Base-by-base conservation (phyloP, 2,329 filamentous ascomycete genomes). In the Tolypocladium amazonense region DNA sequence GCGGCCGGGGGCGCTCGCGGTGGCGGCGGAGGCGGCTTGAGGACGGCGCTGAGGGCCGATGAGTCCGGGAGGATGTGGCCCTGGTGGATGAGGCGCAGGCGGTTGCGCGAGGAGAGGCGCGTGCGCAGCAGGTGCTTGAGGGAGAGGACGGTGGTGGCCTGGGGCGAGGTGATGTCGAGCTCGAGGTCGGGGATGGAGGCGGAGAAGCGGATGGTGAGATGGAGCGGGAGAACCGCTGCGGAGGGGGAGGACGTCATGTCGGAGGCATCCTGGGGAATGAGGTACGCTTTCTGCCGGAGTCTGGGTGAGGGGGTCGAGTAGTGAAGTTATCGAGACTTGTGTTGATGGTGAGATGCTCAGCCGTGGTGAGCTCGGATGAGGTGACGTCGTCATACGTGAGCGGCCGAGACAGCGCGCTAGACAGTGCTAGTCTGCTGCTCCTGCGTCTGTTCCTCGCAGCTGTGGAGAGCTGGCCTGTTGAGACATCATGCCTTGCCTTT, bases 131-230 rank as follows among this genome's bases (percentile, higher is more conserved):
- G 81, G 67, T 89, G 87, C 73, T 96, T 96, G 60, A 97, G 82
- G 2, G 88, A 84, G 59, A 91, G 82, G 58, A 90, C 84, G 50
- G 90, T 90, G 14, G 88, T 92, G 38, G 80, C 79, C 56, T 79
- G 73, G 0, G 92, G 90, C 7, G 80, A 76, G 56, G 84, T 73
- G 68, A 97, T 85, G 68, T 90, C 86, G 62, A 97, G 83, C 47
- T 88, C 82, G 45, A 97, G 83, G 72, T 97, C 94, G 20, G 91
- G 88, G 60, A 93, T 82, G 1, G 90, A 87, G 62, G 88, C 87
- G 58, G 91, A 91, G 82, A 99, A 97, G 73, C 93, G 92, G 72
- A 97, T 87, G 43, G 90, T 93, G 54, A 97, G 81, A 68, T 88
- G 86, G 60, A 96, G 80, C 39, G 80, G 80, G 25, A 73, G 38